Base-by-base conservation (phyloP, 768 basidiomycete genomes). In the Tephrocybe sp. region DNA sequence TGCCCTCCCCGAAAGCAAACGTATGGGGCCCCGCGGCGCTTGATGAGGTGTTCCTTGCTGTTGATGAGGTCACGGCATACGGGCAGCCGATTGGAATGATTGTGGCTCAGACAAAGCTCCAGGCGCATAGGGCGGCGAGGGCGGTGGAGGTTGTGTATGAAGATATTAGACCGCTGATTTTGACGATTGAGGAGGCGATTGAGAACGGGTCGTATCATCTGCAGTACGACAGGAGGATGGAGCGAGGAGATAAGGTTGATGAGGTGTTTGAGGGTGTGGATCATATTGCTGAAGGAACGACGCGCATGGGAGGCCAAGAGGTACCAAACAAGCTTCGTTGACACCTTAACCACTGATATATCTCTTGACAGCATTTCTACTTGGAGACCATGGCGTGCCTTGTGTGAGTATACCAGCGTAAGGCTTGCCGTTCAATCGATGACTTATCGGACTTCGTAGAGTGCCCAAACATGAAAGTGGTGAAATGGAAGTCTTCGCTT, bases 321-420 rank as follows among this genome's bases (percentile, higher is more conserved):
- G 55, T 56, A 19, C 11, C 7, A 7, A n/a, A n/a, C 25, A 24
- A 21, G 35, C n/a, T 13, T 41, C 4, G 16, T 18, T 21, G 9
- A 2, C 21, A 9, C 6, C 18, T 12, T 3, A 3, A 15, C 7
- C 9, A 16, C 22, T 32, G 16, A 30, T 12, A 21, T 11, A 31
- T 27, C 13, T 25, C 12, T 38, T 26, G 3, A 21, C 39, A 56
- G 55, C 55, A 56, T 21, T 56, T 56, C 13, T 56, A 56, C 25
- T 35, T 56, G 39, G 55, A 56, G 32, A 56, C 55, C 7, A 56
- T 56, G 55, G 44, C 55, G 13, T 56, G 55, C 27, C 47, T 52
- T 30, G 55, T 39, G 55, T 56, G 19, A 19, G 55, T 37, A 13
- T 6, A 41, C 25, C 5, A 38, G 3, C 9, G 9, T 8, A 18